Evolutionary conservation across 345 rosid genomes (phyloP), one percentile per base, ranked within the genome.

Genomic region (Aquilaria yunnanensis): DNA sequence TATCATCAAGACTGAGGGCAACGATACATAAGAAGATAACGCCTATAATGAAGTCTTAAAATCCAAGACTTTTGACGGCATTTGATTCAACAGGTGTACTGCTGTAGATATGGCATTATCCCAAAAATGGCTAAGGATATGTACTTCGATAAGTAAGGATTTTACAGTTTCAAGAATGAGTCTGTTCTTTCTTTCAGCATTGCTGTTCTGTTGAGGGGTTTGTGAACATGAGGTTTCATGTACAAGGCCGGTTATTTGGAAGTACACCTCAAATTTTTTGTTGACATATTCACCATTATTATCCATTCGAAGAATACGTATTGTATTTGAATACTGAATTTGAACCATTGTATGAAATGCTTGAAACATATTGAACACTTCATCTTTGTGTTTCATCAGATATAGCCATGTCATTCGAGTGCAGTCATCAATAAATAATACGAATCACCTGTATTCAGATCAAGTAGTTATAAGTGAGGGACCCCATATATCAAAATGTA

Each of bases 391-490:
- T 32, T 61, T 61, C 55, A 61, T 2, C 14, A 10, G 16, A 23
- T 47, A 61, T 14, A 61, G 16, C 55, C 54, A 61, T 6, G 64
- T 61, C 64, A 61, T 61, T 6, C 54, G 11, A 48, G 64, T 61
- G 13, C 64, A 61, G 31, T 47, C 64, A 47, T 47, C 64, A 0
- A 61, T 14, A 30, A 47, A 47, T 1, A 31, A 47, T 11, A 61
- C 45, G 23, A 61, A 61, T 37, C 64, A 47, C 12, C 16, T 41
- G 7, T 3, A 1, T 0, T n/a, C 43, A 37, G 45, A 61, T 8
- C 34, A 47, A 23, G 64, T 23, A 55, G 4, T 12, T 12, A 55
- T 55, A 9, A 11, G 43, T 5, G 43, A 37, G 8, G 43, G 43
- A 9, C 13, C 60, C 60, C 47, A 34, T 1, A 57, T 45, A 57